These are phyloP conservation scores for Stephania yunnanensis DNA, from an alignment of 164 flowering plant species.

Conservation along the genomic window DNA sequence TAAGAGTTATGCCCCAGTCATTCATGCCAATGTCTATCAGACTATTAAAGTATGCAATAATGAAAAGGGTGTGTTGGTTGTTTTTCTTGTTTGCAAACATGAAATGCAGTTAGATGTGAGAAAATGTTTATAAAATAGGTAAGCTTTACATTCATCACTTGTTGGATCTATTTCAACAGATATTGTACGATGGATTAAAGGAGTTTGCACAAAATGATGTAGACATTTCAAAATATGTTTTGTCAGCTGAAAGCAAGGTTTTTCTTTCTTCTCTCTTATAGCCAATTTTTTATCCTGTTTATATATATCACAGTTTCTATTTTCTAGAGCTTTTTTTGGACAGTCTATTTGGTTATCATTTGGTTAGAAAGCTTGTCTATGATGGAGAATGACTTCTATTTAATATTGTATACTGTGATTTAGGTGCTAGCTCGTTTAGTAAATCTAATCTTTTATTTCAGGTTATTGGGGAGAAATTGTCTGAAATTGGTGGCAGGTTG, in stretches of 20 bases:
- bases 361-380: not conserved
- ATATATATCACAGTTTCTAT: not conserved
- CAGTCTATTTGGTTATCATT: not conserved
- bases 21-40: conserved; percentile 97
- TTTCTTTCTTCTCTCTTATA: conserved; percentile 12
- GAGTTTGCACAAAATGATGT: conserved; percentile 76
- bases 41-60: conserved; percentile 96
- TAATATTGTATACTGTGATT: not conserved
- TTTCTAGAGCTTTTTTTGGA: not conserved
- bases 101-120: conserved; percentile 12
- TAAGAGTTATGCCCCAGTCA: conserved; percentile 76
- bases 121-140: not conserved
- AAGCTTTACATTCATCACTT: not conserved
- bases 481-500: conserved; percentile 77
- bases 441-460: conserved; percentile 19
- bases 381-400: not conserved
- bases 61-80: conserved; percentile 85
- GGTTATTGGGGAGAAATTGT: conserved; percentile 84
- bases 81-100: conserved; percentile 42
- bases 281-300: too few species aligned
- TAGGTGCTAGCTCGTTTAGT: conserved; percentile 3
- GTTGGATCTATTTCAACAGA: conserved; percentile 34
- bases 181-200: conserved; percentile 79
- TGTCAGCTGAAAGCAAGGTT: conserved; percentile 83
- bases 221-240: conserved; percentile 54